Base-by-base conservation (phyloP, 1,139 yeast genomes). In the Zygosaccharomyces sapae region DNA sequence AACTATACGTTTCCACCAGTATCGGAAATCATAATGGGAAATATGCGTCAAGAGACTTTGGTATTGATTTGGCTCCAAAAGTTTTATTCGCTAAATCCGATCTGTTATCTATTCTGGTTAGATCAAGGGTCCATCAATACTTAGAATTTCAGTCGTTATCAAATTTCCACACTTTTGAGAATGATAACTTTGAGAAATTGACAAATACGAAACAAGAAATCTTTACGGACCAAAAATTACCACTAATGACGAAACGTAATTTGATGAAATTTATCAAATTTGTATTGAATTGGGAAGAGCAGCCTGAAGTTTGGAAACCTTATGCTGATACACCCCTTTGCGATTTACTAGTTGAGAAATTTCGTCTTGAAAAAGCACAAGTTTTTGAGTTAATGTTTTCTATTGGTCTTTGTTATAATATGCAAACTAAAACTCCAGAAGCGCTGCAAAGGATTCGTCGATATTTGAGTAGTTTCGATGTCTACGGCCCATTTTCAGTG, bases 231-330 rank as follows among this genome's bases (percentile, higher is more conserved):
- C 92, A 89, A 64, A 74, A 87, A 6, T 72, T 94, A 55, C 75
- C 89, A 9, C 72, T 90, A 46, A 69, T 80, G 50, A 81, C 95
- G 7, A 92, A 92, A 65, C 79, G 98, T 54, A 77, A 81, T 52
- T 75, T 94, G 55, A 92, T 92, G 98, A 85, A 83, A 67, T 90
- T 92, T 65, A 80, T 92, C 67, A 92, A 92, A 70, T 92, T 90
- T 67, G 87, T 87, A 1, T 70, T 88, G 43, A 83, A 82, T 58
- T 83, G 84, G 75, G 83, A 81, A 55, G 75, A 73, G 38, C 76
- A 76, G 33, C 67, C 69, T 33, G 73, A 73, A 41, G 60, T 79
- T 6, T 79, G 89, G 73, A 71, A 72, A 33, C 76, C 76, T 1
- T 81, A 80, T 64, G 72, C 76, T 34, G 72, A 76, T 44, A 69